These are phyloP conservation scores for Trichosphaerium sp. DNA, from an alignment of 78 protist species.

Conservation along the genomic window DNA sequence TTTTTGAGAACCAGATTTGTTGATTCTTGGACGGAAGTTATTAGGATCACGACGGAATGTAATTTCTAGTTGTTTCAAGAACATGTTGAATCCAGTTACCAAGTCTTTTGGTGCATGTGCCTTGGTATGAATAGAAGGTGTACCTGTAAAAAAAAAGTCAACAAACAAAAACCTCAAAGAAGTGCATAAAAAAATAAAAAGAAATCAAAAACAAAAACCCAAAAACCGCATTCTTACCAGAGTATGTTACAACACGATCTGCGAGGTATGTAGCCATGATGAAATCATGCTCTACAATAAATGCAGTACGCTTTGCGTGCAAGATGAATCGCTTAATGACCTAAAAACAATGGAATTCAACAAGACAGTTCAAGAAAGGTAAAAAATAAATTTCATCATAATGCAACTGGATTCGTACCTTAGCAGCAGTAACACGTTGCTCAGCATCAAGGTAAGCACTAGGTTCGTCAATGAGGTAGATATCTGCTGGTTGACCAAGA, in stretches of 20 bases:
- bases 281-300: conserved; percentile 99
- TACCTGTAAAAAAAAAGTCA: background rate
- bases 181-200: background rate
- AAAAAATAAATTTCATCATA: background rate
- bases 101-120: conserved; percentile 56
- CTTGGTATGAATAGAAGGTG: background rate
- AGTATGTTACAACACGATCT: conserved; percentile 93
- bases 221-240: conserved; percentile 70
- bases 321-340: conserved; percentile 65
- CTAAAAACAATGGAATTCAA: background rate
- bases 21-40: conserved; percentile 95
- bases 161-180: background rate
- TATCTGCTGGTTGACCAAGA: conserved; percentile 95
- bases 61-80: conserved; percentile 83
- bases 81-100: conserved; percentile 94
- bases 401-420: conserved; percentile 89
- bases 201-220: too few species aligned
- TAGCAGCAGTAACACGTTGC: conserved; percentile 94
- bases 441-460: conserved; percentile 99
- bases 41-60: conserved; percentile 98
- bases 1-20: conserved; percentile 86
- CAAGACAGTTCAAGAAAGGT: background rate
- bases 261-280: conserved; percentile 99
- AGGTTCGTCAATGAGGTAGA: conserved; percentile 99
- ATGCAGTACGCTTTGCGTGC: conserved; percentile 95